Conservation (phyloP, 352 stramenopile genomes). For the Pilasporangium apinafurcum region DNA sequence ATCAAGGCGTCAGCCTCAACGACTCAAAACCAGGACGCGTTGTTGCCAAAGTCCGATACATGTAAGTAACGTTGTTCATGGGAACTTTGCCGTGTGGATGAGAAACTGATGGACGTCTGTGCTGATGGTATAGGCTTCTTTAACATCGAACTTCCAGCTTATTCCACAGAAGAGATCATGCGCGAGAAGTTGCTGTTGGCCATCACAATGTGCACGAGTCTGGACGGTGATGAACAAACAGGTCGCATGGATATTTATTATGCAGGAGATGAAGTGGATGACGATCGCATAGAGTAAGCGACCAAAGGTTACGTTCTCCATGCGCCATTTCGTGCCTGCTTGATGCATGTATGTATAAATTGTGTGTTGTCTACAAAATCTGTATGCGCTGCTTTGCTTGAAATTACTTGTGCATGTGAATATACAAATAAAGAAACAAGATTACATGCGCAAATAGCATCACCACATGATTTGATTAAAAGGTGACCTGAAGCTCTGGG, state of each 20-base stretch:
- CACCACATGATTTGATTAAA: constrained; percentile 26
- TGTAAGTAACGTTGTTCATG: constrained; percentile 17
- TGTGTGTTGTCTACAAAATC: background rate
- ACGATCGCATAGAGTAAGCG: constrained; percentile 45
- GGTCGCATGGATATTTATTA: constrained; percentile 70
- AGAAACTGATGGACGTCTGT: background rate
- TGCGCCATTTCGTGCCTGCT: too few relatives aligned
- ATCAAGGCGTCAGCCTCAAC: constrained; percentile 55
- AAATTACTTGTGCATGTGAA: constrained; percentile 1
- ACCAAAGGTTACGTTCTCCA: too few relatives aligned
- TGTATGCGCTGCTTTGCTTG: too few relatives aligned
- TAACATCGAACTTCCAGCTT: constrained; percentile 77
- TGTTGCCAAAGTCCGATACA: constrained; percentile 75
- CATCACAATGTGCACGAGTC: constrained; percentile 78
- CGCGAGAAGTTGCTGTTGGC: constrained; percentile 59
- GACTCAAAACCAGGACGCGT: constrained; percentile 29
- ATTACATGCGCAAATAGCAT: background rate
- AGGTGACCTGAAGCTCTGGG: constrained; percentile 50
- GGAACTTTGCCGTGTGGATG: background rate
- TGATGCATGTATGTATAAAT: background rate
- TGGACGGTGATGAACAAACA: constrained; percentile 72
- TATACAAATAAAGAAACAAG: background rate
- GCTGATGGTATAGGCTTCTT: constrained; percentile 47
- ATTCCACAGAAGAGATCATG: constrained; percentile 67
- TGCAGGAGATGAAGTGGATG: constrained; percentile 47